Conservation (phyloP, 257 asterid species). For the Cordia subcordata region DNA sequence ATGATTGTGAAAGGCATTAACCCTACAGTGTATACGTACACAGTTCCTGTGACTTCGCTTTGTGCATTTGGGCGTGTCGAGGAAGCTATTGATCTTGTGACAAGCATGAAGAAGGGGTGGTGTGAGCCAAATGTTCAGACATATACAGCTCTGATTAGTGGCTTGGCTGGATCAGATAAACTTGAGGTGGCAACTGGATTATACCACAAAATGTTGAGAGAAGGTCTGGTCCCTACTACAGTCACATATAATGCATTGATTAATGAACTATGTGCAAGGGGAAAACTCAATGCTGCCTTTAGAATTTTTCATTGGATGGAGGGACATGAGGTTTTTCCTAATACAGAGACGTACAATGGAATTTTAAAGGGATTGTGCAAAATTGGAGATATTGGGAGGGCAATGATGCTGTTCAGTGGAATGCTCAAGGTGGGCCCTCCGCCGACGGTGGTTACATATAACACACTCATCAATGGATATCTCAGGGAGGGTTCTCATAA, state of each 20-base stretch:
- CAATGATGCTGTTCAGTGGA: conserved; percentile 64
- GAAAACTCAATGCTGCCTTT: conserved; percentile 43
- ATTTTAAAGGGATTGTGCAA: conserved; percentile 69
- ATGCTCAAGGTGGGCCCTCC: conserved; percentile 70
- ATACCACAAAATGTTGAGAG: conserved; percentile 76
- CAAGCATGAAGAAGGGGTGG: conserved; percentile 62
- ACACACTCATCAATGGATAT: conserved; percentile 69
- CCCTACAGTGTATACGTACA: conserved; percentile 69
- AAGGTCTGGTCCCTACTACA: conserved; percentile 62
- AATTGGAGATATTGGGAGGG: conserved; percentile 54
- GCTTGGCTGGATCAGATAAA: conserved; percentile 54
- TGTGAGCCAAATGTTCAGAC: conserved; percentile 64
- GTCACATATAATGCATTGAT: conserved; percentile 74
- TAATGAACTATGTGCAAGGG: conserved; percentile 46
- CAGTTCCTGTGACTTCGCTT: conserved; percentile 59
- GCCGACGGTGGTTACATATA: conserved; percentile 67
- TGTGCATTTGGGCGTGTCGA: conserved; percentile 52
- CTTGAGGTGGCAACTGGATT: conserved; percentile 71
- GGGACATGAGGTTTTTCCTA: conserved; percentile 40
- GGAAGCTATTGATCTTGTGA: conserved; percentile 66
- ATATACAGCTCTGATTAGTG: conserved; percentile 77
- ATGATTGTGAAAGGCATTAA: conserved; percentile 60
- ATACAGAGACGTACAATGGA: conserved; percentile 58
- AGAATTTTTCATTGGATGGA: conserved; percentile 61
- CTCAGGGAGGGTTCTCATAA: conserved; percentile 40